A percentile compares a stretch with the other conserved stretches of the same genome.
These are phyloP conservation scores for Amanita fuliginea DNA, from an alignment of 768 basidiomycete genomes.

Conservation along the genomic window DNA sequence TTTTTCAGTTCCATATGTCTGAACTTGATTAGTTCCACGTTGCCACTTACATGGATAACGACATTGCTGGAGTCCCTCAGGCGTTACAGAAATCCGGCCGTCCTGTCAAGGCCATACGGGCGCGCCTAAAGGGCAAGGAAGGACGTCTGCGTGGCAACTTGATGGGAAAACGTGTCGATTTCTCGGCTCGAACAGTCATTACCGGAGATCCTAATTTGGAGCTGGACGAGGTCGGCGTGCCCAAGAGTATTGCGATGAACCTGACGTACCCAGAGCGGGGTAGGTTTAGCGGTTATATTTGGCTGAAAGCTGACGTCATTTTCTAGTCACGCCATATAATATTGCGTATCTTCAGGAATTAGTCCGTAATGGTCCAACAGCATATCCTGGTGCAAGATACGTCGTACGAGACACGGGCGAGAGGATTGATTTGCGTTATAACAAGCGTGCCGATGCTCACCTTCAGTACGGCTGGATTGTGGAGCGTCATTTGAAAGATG, in stretches of 20 bases:
- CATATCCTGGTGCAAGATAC: slow-evolving; percentile 94
- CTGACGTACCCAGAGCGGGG: slow-evolving; percentile 96
- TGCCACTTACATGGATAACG: slow-evolving; percentile 99
- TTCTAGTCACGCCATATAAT: slow-evolving; percentile 90
- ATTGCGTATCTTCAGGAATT: slow-evolving; percentile 90
- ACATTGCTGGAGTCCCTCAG: slow-evolving; percentile 96
- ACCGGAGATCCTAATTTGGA: slow-evolving; percentile 97
- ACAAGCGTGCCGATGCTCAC: slow-evolving; percentile 91
- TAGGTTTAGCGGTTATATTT: slow-evolving; percentile 19
- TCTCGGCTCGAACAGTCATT: slow-evolving; percentile 98
- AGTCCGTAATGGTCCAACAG: slow-evolving; percentile 88
- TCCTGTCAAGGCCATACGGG: slow-evolving; percentile 96
- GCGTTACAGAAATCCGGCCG: slow-evolving; percentile 95
- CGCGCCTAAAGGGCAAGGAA: slow-evolving; percentile 97
- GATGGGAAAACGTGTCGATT: slow-evolving; percentile 99
- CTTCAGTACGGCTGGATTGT: slow-evolving; percentile 98
- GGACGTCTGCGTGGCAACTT: slow-evolving; percentile 95
- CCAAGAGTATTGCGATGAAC: slow-evolving; percentile 92
- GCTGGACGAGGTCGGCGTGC: slow-evolving; percentile 95
- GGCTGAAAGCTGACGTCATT: slow-evolving; percentile 5
- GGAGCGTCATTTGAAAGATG: slow-evolving; percentile 93
- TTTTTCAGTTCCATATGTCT: slow-evolving; percentile 1
- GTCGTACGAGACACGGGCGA: slow-evolving; percentile 97
- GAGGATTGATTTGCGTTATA: slow-evolving; percentile 92
- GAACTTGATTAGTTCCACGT: slow-evolving; percentile 72